A percentile compares a stretch with the other conserved stretches of the same genome.
phyloP scores from a whole-genome alignment of 78 protist genomes.

The Emiliania huxleyi region DNA sequence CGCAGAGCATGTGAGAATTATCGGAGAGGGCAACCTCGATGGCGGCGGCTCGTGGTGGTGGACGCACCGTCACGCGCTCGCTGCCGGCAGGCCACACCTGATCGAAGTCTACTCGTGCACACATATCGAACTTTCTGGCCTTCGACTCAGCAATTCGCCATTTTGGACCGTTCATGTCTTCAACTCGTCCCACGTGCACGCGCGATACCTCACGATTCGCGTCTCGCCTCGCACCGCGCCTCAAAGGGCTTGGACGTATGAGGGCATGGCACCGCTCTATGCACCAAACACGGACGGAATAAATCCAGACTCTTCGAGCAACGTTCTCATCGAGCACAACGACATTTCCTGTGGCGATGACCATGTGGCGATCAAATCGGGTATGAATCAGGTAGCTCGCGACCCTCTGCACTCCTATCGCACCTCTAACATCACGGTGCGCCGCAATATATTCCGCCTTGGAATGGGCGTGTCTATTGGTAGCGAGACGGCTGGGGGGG shows the following conservation, averaged over 20 bases:
- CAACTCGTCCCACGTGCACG: background rate
- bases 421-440: background rate
- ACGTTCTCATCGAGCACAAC: conserved; percentile 44
- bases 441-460: background rate
- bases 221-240: too few relatives aligned
- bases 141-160: conserved; percentile 26
- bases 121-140: background rate
- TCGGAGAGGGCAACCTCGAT: conserved; percentile 20
- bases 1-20: background rate
- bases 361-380: background rate
- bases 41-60: conserved; percentile 39
- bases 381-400: background rate
- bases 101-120: background rate
- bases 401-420: background rate
- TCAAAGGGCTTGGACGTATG: too few relatives aligned
- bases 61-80: background rate
- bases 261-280: conserved; percentile 36
- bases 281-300: conserved; percentile 60
- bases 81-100: conserved; percentile 35
- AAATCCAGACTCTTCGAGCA: conserved; percentile 44
- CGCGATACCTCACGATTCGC: conserved; percentile 6
- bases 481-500: background rate
- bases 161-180: conserved; percentile 50
- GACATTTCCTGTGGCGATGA: conserved; percentile 18
- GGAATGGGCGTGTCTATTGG: background rate